Conservation (phyloP, 768 basidiomycete species). For the Suillus paluster region DNA sequence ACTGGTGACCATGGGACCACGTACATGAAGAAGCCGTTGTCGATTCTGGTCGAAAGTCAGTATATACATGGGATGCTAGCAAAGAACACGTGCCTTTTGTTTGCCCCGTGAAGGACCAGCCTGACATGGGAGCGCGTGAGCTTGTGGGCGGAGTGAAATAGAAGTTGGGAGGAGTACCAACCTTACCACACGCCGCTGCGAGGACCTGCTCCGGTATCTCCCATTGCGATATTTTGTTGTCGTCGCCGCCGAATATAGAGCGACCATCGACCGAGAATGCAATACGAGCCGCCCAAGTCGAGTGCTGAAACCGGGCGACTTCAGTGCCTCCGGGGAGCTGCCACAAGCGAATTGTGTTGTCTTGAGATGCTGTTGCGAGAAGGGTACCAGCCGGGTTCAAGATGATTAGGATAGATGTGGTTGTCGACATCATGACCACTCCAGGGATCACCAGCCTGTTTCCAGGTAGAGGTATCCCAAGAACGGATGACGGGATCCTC, state of each 20-base stretch:
- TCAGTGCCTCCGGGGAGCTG: neutral
- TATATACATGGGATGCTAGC: neutral
- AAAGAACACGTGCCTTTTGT: neutral
- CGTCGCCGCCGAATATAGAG: neutral
- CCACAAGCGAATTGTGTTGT: neutral
- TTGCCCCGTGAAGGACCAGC: neutral
- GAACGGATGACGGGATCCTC: neutral
- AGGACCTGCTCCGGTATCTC: neutral
- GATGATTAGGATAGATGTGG: neutral
- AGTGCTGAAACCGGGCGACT: neutral
- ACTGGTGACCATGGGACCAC: neutral
- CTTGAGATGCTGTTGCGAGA: neutral
- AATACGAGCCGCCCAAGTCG: neutral
- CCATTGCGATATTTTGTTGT: neutral
- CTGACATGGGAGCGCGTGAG: neutral
- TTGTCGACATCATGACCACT: neutral
- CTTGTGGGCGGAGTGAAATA: neutral
- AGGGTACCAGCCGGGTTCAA: neutral
- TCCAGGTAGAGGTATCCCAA: neutral
- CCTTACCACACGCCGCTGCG: neutral
- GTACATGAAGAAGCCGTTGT: neutral
- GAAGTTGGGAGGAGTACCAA: neutral
- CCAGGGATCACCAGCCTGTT: neutral
- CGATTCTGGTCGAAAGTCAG: neutral
- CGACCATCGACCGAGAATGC: neutral